A percentile compares a stretch with the other conserved stretches of the same genome.
phyloP scores from a whole-genome alignment of 345 rosid species.

The Salix arbutifolia region DNA sequence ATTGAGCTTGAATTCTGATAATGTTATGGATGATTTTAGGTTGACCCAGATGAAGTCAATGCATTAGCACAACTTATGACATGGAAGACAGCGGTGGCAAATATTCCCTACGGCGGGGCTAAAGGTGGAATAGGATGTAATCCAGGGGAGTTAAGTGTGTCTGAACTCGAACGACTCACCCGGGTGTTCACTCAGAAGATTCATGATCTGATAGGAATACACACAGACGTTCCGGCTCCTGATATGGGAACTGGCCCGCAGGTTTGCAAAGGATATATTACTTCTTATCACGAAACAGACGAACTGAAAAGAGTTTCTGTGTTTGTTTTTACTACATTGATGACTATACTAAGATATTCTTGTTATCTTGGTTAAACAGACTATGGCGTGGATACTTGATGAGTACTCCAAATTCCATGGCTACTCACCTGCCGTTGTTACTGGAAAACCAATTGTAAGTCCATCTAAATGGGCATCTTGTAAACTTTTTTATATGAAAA shows the following conservation, averaged over 20 bases:
- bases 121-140: slow-evolving; percentile 95
- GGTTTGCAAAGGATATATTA: slow-evolving; percentile 30
- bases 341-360: background rate
- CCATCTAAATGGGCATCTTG: too few relatives aligned
- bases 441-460: slow-evolving; percentile 87
- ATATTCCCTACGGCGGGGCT: slow-evolving; percentile 94
- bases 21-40: slow-evolving; percentile 35
- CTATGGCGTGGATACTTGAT: slow-evolving; percentile 99
- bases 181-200: slow-evolving; percentile 95
- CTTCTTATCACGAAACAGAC: background rate
- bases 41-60: slow-evolving; percentile 95
- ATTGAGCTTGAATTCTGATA: slow-evolving; percentile 5
- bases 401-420: slow-evolving; percentile 96
- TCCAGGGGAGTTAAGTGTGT: slow-evolving; percentile 59
- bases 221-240: slow-evolving; percentile 95
- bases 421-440: slow-evolving; percentile 87
- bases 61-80: slow-evolving; percentile 97
- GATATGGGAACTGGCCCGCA: slow-evolving; percentile 98
- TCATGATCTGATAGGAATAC: slow-evolving; percentile 83
- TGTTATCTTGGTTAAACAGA: slow-evolving; percentile 39
- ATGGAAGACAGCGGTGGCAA: slow-evolving; percentile 97
- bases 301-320: background rate
- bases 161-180: slow-evolving; percentile 84
- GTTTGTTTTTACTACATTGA: background rate
- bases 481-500: too few relatives aligned